Evolutionary conservation across 768 basidiomycete species (phyloP).

Genomic region (Pilatotrama ljubarskyi): DNA sequence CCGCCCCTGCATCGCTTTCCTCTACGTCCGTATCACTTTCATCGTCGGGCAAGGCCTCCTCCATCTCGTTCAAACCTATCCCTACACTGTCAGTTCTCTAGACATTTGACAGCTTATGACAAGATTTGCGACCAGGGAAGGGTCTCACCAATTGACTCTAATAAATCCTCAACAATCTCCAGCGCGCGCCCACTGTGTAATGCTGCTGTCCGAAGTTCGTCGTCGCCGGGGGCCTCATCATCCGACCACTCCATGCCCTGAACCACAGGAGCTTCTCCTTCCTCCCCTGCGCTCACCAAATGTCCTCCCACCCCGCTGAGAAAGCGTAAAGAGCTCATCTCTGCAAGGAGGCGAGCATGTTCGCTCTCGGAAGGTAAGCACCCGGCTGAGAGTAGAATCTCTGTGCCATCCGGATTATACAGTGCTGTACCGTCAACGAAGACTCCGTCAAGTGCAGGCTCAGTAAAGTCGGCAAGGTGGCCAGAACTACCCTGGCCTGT

Average conservation of each 20-base stretch:
- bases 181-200: neutral
- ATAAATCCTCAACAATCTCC: neutral
- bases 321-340: neutral
- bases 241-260: neutral
- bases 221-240: neutral
- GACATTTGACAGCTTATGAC: neutral
- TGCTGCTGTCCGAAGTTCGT: neutral
- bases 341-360: neutral
- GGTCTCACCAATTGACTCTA: neutral
- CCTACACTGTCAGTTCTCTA: neutral
- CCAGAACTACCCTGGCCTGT: neutral
- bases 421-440: neutral
- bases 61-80: neutral
- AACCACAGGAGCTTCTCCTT: neutral
- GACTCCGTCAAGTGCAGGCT: neutral
- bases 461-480: too few relatives aligned
- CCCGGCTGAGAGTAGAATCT: neutral
- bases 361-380: neutral
- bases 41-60: neutral
- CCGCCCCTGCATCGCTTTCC: neutral
- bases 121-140: too few relatives aligned
- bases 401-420: neutral
- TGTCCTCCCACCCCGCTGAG: neutral
- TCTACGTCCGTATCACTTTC: neutral
- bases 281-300: neutral